Conservation (phyloP, 768 basidiomycete species). For the Russula emetica region DNA sequence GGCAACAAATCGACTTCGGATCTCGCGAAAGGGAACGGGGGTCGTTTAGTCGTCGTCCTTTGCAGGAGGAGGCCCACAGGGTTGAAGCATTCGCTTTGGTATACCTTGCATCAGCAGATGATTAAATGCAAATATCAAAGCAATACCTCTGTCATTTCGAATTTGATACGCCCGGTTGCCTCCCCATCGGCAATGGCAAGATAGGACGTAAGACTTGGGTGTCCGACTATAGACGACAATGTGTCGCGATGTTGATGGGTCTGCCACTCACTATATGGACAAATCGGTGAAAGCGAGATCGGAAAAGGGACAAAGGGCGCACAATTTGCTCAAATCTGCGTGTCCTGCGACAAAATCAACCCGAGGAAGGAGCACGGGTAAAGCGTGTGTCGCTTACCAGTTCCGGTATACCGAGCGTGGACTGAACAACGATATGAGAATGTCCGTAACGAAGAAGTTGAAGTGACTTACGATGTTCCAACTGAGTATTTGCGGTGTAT, state of each 20-base stretch:
- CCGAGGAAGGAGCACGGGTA: conserved; percentile 5
- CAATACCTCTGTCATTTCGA: conserved; percentile 94
- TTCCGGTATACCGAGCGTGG: conserved; percentile 94
- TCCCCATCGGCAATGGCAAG: conserved; percentile 93
- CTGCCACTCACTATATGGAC: conserved; percentile 77
- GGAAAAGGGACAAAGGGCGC: conserved; percentile 32
- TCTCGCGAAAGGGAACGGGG: not conserved
- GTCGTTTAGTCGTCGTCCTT: conserved; percentile 73
- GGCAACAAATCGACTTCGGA: not conserved
- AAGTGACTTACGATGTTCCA: conserved; percentile 77
- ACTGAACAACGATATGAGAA: conserved; percentile 46
- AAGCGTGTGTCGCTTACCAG: conserved; percentile 54
- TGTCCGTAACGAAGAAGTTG: conserved; percentile 5
- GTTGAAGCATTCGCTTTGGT: conserved; percentile 49
- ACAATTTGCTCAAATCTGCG: conserved; percentile 96
- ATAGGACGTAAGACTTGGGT: conserved; percentile 79
- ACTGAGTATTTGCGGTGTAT: conserved; percentile 94
- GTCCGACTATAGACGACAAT: conserved; percentile 88
- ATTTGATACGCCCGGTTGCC: conserved; percentile 80
- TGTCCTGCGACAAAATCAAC: conserved; percentile 55
- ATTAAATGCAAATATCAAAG: not conserved
- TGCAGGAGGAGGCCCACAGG: conserved; percentile 49
- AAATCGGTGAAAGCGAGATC: conserved; percentile 16
- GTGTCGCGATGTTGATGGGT: conserved; percentile 98
- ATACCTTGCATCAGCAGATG: not conserved